Conservation (phyloP, 225 moss, liverwort and hornwort species). For the Climacium dendroides region DNA sequence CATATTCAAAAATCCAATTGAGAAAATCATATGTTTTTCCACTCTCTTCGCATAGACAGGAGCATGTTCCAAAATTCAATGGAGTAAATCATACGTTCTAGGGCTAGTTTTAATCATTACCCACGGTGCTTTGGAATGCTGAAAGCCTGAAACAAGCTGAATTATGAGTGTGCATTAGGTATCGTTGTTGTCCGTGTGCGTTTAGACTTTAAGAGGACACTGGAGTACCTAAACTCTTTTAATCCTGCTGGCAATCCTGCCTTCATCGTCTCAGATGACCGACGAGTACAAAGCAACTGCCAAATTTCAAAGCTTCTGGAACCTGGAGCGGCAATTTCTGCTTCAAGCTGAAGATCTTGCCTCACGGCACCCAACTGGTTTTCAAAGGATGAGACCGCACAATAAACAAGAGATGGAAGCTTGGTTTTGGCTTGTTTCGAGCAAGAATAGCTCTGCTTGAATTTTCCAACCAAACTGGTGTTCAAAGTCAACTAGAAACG, state of each 20-base stretch:
- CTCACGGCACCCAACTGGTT: no score
- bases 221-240: background rate
- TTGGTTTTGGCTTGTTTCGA: no score
- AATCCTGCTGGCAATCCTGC: background rate
- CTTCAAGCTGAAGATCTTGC: background rate
- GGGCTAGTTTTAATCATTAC: background rate
- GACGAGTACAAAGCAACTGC: background rate
- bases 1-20: no score
- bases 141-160: background rate
- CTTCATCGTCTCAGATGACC: background rate
- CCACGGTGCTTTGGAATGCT: background rate
- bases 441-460: background rate
- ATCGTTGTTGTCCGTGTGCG: background rate
- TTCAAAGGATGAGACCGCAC: background rate
- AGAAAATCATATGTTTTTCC: no score
- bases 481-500: background rate
- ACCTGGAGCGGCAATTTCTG: background rate
- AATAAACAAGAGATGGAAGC: background rate
- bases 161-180: background rate
- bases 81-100: background rate
- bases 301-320: background rate
- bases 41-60: no score
- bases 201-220: background rate
- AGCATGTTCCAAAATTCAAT: background rate
- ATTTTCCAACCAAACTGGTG: background rate